Evolutionary conservation across 2,329 filamentous ascomycete genomes (phyloP).

Genomic region (Penicillium sp.): DNA sequence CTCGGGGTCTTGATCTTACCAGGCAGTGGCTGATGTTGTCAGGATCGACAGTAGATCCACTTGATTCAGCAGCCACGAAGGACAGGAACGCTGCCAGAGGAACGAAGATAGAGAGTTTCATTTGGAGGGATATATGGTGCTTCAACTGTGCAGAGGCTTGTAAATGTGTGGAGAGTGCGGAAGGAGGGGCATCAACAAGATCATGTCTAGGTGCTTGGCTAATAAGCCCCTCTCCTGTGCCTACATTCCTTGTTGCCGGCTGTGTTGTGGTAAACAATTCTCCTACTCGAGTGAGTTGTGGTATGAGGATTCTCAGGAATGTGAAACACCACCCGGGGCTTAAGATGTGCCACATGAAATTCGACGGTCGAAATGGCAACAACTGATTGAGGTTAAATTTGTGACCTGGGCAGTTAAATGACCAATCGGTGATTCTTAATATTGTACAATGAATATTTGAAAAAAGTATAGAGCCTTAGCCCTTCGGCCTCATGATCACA

Average conservation of each 20-base stretch:
- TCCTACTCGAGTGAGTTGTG: constrained; percentile 4
- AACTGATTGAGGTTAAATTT: not conserved
- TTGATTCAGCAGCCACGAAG: constrained; percentile 15
- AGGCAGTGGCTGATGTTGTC: constrained; percentile 17
- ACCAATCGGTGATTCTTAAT: not conserved
- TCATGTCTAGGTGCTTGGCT: not conserved
- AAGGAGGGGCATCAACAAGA: not conserved
- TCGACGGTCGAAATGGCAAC: not conserved
- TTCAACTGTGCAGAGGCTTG: not conserved
- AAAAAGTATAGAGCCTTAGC: too few species aligned
- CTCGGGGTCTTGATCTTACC: constrained; percentile 5
- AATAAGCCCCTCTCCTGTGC: not conserved
- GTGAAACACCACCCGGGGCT: not conserved
- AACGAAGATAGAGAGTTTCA: constrained; percentile 25
- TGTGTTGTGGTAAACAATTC: constrained; percentile 6
- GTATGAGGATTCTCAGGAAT: constrained; percentile 6
- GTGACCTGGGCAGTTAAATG: not conserved
- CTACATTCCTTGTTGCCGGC: not conserved
- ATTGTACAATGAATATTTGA: too few species aligned
- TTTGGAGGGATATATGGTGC: constrained; percentile 5
- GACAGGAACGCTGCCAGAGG: constrained; percentile 24
- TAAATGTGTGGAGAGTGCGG: not conserved
- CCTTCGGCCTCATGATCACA: too few species aligned
- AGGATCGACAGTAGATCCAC: not conserved
- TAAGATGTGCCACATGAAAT: not conserved